Base-by-base conservation (phyloP, 2,329 filamentous ascomycete genomes). In the Xylaria digitata region DNA sequence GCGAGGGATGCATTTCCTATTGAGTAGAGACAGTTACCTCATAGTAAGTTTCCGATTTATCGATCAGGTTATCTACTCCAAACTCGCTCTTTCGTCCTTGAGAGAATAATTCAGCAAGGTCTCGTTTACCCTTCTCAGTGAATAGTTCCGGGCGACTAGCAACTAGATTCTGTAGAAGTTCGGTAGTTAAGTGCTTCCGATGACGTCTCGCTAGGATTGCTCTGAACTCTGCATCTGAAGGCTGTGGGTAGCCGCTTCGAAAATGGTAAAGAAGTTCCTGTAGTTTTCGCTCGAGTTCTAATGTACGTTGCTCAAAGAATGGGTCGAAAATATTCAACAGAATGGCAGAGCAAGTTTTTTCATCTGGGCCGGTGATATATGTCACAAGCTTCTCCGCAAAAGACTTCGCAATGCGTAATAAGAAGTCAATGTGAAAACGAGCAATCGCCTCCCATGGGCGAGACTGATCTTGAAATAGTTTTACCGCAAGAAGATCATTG, bases 21-120 rank as follows among this genome's bases (percentile, higher is more conserved):
- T 37, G 11, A 19, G 30, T 8, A 7, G 2, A 32, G 17, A 6
- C 1, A 43, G 61, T 57, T 69, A 84, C 82, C 66, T 82, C 75
- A 65, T 84, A 85, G 64, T 83, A 83, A 0, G 77, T 76, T 55
- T 80, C 68, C 74, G 83, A 81, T 67, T 81, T 82, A 52, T 85
- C 80, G 49, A 85, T 78, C 0, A 83, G 75, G 0, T 78, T 78
- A 0, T 80, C 76, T 0, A 77, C 80, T 0, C 77, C 80, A 57
- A 81, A 82, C 17, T 76, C 76, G 45, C 40, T 77, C 54, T 48
- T 63, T 11, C 2, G 43, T 32, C 55, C 21, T 0, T 55, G 42
- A 21, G 43, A 11, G 17, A 26, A 9, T 7, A 32, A 34, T 5
- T 42, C 45, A 2, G 55, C 45, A 17, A 75, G 70, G 23, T 73